Conservation (phyloP, 768 basidiomycete species). For the Tricholoma terreum region DNA sequence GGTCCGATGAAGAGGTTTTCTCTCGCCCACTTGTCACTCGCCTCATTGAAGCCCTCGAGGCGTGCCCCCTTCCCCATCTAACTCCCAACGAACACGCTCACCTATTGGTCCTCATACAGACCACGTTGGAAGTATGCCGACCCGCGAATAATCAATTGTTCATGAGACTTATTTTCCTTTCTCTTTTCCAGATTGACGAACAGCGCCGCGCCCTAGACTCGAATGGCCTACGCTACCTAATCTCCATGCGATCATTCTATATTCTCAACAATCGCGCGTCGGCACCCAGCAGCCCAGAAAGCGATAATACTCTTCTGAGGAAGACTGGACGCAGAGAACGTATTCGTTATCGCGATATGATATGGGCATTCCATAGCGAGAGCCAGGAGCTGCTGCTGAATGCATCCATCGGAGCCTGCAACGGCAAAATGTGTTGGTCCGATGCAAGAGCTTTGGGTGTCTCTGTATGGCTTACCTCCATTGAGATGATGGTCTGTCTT, state of each 20-base stretch:
- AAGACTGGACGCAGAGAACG: slow-evolving; percentile 63
- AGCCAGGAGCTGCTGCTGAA: slow-evolving; percentile 81
- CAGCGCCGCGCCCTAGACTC: slow-evolving; percentile 88
- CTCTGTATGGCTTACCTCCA: slow-evolving; percentile 82
- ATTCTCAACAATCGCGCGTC: slow-evolving; percentile 72
- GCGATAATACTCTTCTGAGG: slow-evolving; percentile 38
- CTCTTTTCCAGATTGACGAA: slow-evolving; percentile 67
- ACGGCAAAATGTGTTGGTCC: slow-evolving; percentile 85
- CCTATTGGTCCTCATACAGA: slow-evolving; percentile 79
- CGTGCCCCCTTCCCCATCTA: slow-evolving; percentile 62
- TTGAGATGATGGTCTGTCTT: slow-evolving; percentile 68
- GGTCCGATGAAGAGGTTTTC: slow-evolving; percentile 55
- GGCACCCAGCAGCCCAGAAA: slow-evolving; percentile 43
- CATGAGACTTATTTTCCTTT: neutral
- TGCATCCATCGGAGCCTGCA: slow-evolving; percentile 68
- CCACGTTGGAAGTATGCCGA: slow-evolving; percentile 68
- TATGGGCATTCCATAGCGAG: slow-evolving; percentile 97
- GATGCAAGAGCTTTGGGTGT: slow-evolving; percentile 87
- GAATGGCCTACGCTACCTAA: slow-evolving; percentile 90
- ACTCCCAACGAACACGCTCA: slow-evolving; percentile 81
- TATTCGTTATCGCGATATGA: slow-evolving; percentile 89
- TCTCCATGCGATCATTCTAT: slow-evolving; percentile 89
- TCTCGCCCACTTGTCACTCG: slow-evolving; percentile 55
- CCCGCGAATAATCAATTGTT: neutral
- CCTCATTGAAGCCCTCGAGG: slow-evolving; percentile 64